phyloP scores from a whole-genome alignment of 108 stramenopile genomes.

The Phaeodactylum tricornutum region DNA sequence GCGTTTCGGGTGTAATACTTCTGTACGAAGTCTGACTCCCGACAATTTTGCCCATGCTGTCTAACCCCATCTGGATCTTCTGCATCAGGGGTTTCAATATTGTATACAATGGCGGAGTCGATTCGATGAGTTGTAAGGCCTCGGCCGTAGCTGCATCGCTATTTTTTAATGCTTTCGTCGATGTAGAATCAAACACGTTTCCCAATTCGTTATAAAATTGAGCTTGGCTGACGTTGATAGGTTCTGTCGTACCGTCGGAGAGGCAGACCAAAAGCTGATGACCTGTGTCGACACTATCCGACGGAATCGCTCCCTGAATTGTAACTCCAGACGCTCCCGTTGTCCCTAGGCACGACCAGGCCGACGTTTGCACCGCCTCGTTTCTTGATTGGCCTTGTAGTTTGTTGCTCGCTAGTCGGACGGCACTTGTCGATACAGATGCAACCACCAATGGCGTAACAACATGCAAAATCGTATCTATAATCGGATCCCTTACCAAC shows the following conservation, averaged over 20 bases:
- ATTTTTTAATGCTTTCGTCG: not conserved
- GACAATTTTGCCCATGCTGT: constrained; percentile 55
- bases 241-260: constrained; percentile 36
- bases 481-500: constrained; percentile 52
- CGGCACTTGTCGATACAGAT: constrained; percentile 49
- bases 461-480: constrained; percentile 51
- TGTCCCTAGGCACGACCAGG: constrained; percentile 50
- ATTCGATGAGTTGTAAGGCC: constrained; percentile 28
- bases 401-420: constrained; percentile 25
- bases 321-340: constrained; percentile 5
- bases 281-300: constrained; percentile 56
- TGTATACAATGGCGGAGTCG: constrained; percentile 36
- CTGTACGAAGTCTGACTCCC: constrained; percentile 43
- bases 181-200: not conserved
- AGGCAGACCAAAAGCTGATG: constrained; percentile 48
- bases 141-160: constrained; percentile 8
- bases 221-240: constrained; percentile 15
- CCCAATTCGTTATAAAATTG: not conserved
- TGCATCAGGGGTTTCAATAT: constrained; percentile 35
- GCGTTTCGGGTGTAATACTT: constrained; percentile 34
- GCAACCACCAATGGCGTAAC: constrained; percentile 31
- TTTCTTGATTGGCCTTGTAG: not conserved
- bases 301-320: constrained; percentile 50
- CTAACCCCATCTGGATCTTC: constrained; percentile 39
- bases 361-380: constrained; percentile 1